Base-by-base conservation (phyloP, 1,284 basidiomycete genomes). In the Apiotrichum veenhuisii region DNA sequence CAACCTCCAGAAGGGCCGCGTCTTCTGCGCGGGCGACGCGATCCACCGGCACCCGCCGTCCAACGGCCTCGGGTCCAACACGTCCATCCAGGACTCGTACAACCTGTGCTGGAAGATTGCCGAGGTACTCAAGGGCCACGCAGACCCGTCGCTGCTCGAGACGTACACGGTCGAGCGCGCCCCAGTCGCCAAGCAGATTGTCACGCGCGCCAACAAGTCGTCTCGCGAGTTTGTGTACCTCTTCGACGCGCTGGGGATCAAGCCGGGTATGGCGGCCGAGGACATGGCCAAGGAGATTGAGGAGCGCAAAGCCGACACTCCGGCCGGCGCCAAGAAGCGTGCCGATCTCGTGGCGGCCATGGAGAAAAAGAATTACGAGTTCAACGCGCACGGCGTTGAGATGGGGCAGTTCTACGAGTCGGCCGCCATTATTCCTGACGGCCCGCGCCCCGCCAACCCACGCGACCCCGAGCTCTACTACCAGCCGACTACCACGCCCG, bases 91-190 rank as follows among this genome's bases (percentile, higher is more conserved):
- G 54, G 58, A 59, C 54, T 34, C 46, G 42, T 59, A 59, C 54
- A 59, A 59, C 47, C 58, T 59, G 20, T 55, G 46, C 42, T 59
- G 58, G 58, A 59, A 59, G 47, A n/a, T 59, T 15, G 50, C 58
- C 12, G 30, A 51, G 40, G 58, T 59, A 2, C 42, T 59, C 30
- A 34, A 30, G 23, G 54, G 58, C 26, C 14, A 27, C 7, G 58
- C 58, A 12, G 37, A 42, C 51, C 58, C 58, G 12, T 50, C 46
- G 22, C 43, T 59, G 17, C 58, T 59, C 47, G 58, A 59, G n/a
- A 50, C 46, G 18, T 59, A 55, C 50, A 27, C 46, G 7, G 10
- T 22, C 14, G 58, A 59, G 38, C 58, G 58, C 9, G 58, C 58
- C 1, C 58, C 58, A 15, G 58, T 59, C 36, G 58, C 58, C 37